Evolutionary conservation across 2,329 filamentous ascomycete genomes (phyloP).

Genomic region (Fusarium abutilonis): DNA sequence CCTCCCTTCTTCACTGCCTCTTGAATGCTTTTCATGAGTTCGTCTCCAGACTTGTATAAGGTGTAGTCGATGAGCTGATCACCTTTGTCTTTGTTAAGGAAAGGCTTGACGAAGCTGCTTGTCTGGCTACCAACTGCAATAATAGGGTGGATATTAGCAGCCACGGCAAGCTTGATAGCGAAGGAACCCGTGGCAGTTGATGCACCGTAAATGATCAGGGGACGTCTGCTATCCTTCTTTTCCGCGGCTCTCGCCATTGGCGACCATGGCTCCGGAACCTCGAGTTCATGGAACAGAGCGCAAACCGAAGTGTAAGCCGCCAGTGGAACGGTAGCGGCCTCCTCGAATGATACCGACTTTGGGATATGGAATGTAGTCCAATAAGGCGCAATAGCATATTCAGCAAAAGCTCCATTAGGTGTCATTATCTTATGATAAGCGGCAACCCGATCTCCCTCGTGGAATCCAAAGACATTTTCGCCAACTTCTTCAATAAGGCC

Average conservation of each 20-base stretch:
- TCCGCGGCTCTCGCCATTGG: background rate
- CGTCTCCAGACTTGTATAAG: background rate
- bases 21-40: conserved; percentile 1
- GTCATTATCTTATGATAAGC: conserved; percentile 63
- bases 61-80: conserved; percentile 27
- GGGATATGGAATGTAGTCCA: conserved; percentile 68
- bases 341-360: background rate
- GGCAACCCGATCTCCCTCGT: conserved; percentile 57
- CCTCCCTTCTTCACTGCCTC: conserved; percentile 3
- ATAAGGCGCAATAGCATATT: conserved; percentile 67
- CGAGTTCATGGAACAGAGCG: conserved; percentile 15
- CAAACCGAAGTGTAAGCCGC: conserved; percentile 16
- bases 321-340: conserved; percentile 20
- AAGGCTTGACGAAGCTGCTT: conserved; percentile 7
- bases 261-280: conserved; percentile 13
- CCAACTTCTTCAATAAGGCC: conserved; percentile 37
- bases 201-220: conserved; percentile 63
- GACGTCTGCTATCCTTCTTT: conserved; percentile 46
- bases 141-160: conserved; percentile 65
- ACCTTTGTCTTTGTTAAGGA: conserved; percentile 25
- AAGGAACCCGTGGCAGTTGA: conserved; percentile 65
- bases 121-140: conserved; percentile 63
- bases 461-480: conserved; percentile 33
- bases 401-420: conserved; percentile 65
- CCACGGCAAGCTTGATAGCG: conserved; percentile 63